Evolutionary conservation across 371 early-diverging fungal genomes (phyloP).

Genomic region (Synchytrium microbalum): DNA sequence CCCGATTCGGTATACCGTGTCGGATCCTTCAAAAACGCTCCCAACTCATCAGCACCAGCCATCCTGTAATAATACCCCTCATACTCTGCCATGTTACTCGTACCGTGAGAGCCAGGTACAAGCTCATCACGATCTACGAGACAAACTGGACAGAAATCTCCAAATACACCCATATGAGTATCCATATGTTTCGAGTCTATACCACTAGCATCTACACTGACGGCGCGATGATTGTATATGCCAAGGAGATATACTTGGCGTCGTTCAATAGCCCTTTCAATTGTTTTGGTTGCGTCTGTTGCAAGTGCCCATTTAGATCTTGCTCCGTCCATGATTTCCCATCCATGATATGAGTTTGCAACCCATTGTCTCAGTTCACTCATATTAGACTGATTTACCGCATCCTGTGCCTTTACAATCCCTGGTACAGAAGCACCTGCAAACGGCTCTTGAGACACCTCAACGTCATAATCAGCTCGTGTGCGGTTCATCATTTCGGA

Average conservation of each 20-base stretch:
- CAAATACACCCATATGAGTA: conserved; percentile 25
- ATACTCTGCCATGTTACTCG: conserved; percentile 34
- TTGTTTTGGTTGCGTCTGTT: conserved; percentile 1
- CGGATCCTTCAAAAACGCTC: conserved; percentile 31
- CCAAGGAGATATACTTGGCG: conserved; percentile 27
- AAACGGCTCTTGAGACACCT: conserved; percentile 6
- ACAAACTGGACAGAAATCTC: conserved; percentile 38
- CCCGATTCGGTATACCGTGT: conserved; percentile 22
- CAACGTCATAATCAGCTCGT: conserved; percentile 11
- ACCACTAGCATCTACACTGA: conserved; percentile 29
- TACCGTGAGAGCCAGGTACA: conserved; percentile 17
- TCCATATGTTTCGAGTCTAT: conserved; percentile 18
- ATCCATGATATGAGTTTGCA: not conserved
- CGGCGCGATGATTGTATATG: conserved; percentile 24
- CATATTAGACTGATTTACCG: not conserved
- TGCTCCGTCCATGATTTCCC: conserved; percentile 18
- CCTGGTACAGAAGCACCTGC: not conserved
- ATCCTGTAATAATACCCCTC: conserved; percentile 33
- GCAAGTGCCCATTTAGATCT: conserved; percentile 38
- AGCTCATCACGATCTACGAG: conserved; percentile 30
- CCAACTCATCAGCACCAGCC: conserved; percentile 18
- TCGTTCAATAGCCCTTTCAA: conserved; percentile 19
- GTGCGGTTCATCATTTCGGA: conserved; percentile 14
- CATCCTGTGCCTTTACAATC: not conserved
- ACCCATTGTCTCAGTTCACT: conserved; percentile 2